phyloP scores from a whole-genome alignment of 345 rosid species.

The Pistacia integerrima region DNA sequence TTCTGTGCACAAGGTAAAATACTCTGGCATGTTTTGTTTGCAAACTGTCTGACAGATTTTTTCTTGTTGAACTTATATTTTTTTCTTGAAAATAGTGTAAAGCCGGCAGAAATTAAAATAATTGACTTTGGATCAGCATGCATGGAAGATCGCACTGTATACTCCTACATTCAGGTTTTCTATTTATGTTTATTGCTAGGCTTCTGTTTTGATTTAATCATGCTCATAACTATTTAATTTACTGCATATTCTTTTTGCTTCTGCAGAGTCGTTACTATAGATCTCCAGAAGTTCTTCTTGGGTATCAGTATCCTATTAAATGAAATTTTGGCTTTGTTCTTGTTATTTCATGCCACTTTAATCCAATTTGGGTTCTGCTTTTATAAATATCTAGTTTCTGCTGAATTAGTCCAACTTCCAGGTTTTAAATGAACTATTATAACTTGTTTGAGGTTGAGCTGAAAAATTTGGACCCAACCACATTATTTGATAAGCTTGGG shows the following conservation, averaged over 20 bases:
- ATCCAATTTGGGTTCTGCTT: not conserved
- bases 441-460: not conserved
- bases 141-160: constrained; percentile 97
- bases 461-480: not conserved
- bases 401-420: not conserved
- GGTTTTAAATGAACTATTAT: not conserved
- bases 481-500: not conserved
- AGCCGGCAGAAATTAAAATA: constrained; percentile 95
- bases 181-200: constrained; percentile 1
- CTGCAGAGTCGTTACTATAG: constrained; percentile 99
- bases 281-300: constrained; percentile 98
- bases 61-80: constrained; percentile 18
- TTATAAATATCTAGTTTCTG: not conserved
- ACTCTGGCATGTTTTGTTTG: constrained; percentile 24
- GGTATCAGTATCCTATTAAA: constrained; percentile 90
- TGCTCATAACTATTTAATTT: constrained; percentile 15
- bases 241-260: constrained; percentile 32
- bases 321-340: constrained; percentile 13
- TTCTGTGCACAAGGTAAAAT: constrained; percentile 83
- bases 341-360: not conserved
- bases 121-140: constrained; percentile 99
- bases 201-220: constrained; percentile 18
- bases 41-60: constrained; percentile 9
- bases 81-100: constrained; percentile 54
- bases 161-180: constrained; percentile 95